Evolutionary conservation across 495 filamentous ascomycete genomes (phyloP).

Genomic region (Lineolata rhizophorae): DNA sequence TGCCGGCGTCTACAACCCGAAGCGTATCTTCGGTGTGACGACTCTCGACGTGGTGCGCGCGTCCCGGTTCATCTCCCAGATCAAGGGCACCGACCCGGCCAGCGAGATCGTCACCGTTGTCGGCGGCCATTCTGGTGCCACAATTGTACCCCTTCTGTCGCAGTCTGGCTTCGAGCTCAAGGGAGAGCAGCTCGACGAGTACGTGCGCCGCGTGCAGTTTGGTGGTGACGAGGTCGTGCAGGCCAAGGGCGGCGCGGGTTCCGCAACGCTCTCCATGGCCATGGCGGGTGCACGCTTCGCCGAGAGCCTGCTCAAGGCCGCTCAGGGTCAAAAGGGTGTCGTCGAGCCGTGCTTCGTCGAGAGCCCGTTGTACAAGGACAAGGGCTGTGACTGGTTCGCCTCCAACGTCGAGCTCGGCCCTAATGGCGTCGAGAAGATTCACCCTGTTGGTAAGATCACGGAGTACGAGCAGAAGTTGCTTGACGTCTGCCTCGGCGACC

Average conservation of each 20-base stretch:
- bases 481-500: slow-evolving; percentile 59
- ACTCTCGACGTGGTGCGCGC: slow-evolving; percentile 97
- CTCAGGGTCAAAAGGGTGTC: slow-evolving; percentile 85
- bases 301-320: slow-evolving; percentile 78
- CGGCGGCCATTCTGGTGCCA: slow-evolving; percentile 92
- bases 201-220: slow-evolving; percentile 93
- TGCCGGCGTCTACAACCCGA: slow-evolving; percentile 88
- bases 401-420: slow-evolving; percentile 86
- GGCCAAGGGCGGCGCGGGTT: slow-evolving; percentile 96
- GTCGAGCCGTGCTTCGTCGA: slow-evolving; percentile 95
- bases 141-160: slow-evolving; percentile 91
- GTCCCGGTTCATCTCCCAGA: slow-evolving; percentile 84
- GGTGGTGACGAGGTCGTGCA: slow-evolving; percentile 98
- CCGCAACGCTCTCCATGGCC: slow-evolving; percentile 96
- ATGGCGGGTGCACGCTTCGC: slow-evolving; percentile 96
- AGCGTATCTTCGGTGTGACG: slow-evolving; percentile 96
- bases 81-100: slow-evolving; percentile 73
- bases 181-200: slow-evolving; percentile 47
- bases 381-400: slow-evolving; percentile 90
- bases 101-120: slow-evolving; percentile 88
- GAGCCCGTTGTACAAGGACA: slow-evolving; percentile 89
- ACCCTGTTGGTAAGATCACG: slow-evolving; percentile 59
- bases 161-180: slow-evolving; percentile 74
- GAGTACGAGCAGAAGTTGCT: slow-evolving; percentile 75
- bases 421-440: slow-evolving; percentile 86